Evolutionary conservation across 2,329 filamentous ascomycete species (phyloP).

Genomic region (Sclerotinia nivalis): DNA sequence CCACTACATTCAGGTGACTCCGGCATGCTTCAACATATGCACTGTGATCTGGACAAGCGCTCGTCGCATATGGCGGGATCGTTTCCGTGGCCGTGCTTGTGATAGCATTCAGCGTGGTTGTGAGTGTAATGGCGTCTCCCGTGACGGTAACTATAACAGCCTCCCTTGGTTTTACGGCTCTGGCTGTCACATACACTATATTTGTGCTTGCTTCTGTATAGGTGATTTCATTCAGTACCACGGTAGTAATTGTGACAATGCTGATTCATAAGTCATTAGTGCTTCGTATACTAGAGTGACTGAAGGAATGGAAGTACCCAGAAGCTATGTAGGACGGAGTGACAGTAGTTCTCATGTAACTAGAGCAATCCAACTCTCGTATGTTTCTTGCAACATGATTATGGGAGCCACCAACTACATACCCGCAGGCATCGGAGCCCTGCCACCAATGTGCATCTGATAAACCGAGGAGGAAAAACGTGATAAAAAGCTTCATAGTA

Average conservation of each 20-base stretch:
- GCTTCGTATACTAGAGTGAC: neutral
- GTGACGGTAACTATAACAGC: conserved; percentile 1
- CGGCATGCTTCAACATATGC: conserved; percentile 14
- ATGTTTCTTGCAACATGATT: conserved; percentile 3
- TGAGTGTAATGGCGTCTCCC: neutral
- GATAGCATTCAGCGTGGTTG: neutral
- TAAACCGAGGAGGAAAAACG: neutral
- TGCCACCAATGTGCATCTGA: conserved; percentile 14
- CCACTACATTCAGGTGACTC: neutral
- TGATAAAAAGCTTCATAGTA: conserved; percentile 6
- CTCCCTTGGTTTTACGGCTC: neutral
- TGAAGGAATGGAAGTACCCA: neutral
- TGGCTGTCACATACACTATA: conserved; percentile 9
- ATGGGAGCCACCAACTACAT: conserved; percentile 9
- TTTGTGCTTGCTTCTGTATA: conserved; percentile 8
- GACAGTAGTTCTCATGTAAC: conserved; percentile 13
- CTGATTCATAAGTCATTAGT: neutral
- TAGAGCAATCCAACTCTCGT: conserved; percentile 15
- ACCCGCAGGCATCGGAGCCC: neutral
- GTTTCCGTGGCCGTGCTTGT: neutral
- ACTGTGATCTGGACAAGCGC: conserved; percentile 1
- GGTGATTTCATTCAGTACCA: neutral
- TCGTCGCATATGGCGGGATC: neutral
- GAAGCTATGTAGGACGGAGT: conserved; percentile 11
- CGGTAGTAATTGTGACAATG: neutral